Base-by-base conservation (phyloP, 768 basidiomycete species). In the Amanita rimosa region DNA sequence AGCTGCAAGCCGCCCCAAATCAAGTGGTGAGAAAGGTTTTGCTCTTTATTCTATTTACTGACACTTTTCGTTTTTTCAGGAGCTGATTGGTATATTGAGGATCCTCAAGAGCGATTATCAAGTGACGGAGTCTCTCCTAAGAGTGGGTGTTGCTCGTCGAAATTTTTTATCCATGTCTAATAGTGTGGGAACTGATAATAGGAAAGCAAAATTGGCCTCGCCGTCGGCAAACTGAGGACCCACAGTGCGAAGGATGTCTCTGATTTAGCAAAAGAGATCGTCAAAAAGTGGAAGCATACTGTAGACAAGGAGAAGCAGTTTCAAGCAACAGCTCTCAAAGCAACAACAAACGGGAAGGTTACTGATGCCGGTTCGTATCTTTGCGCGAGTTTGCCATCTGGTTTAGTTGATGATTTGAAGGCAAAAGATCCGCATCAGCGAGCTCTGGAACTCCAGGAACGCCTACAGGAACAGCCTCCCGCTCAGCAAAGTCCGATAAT, bases 181-280 rank as follows among this genome's bases (percentile, higher is more conserved):
- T 58, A 55, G 48, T 53, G 60, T 56, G 52, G 48, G 40, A 54
- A 52, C 55, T 47, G 44, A 29, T 53, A 24, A 34, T 57, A 94
- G 92, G 91, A 94, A 66, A 93, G 89, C 64, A 93, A 86, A 64
- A 85, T 83, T 3, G 92, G 92, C 43, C 67, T 95, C n/a, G 86
- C 90, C 0, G 90, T 96, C 2, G 90, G 91, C 46, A 94, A 94
- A 68, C 74, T 94, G 14, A 78, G 92, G 41, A 72, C 74, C 26
- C 84, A 92, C 63, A 67, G 75, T 0, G 68, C 75, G 10, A 87
- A 84, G 58, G 74, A 81, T 9, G 81, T 96, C 7, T 63, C 88
- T 6, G 85, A 89, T 54, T 68, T 87, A 5, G 89, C 93, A 14
- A 95, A 94, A 64, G 90, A 91, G 55, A 70, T 94, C 39, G 93